phyloP scores from a whole-genome alignment of 2,329 filamentous ascomycete genomes.

The Sodiomyces alkalinus region DNA sequence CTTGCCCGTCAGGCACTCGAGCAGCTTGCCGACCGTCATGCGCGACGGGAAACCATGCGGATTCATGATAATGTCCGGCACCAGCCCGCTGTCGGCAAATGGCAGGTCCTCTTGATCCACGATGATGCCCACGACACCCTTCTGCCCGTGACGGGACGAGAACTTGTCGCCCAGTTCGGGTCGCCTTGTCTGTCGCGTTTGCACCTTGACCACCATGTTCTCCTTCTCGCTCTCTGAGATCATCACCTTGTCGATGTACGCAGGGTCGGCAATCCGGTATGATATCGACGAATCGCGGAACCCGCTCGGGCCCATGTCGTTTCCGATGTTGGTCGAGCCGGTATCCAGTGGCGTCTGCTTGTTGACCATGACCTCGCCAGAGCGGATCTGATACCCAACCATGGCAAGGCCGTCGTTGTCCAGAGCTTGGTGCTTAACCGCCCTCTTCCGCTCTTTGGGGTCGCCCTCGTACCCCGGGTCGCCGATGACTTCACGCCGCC shows the following conservation, averaged over 20 bases:
- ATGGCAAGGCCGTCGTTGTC: slow-evolving; percentile 80
- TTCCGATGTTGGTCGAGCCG: slow-evolving; percentile 53
- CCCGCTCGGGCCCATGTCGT: slow-evolving; percentile 46
- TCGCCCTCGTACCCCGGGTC: slow-evolving; percentile 39
- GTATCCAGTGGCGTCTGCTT: slow-evolving; percentile 77
- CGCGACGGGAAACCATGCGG: slow-evolving; percentile 98
- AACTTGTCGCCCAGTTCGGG: slow-evolving; percentile 98
- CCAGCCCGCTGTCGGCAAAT: slow-evolving; percentile 78
- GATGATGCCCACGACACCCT: slow-evolving; percentile 94
- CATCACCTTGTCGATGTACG: slow-evolving; percentile 94
- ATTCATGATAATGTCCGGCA: slow-evolving; percentile 99
- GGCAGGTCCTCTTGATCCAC: slow-evolving; percentile 95
- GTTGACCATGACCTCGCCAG: slow-evolving; percentile 77
- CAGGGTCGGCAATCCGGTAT: slow-evolving; percentile 71
- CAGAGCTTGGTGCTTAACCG: slow-evolving; percentile 56
- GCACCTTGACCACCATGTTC: slow-evolving; percentile 77
- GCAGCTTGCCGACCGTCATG: slow-evolving; percentile 97
- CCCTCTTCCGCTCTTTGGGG: slow-evolving; percentile 42
- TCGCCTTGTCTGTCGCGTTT: slow-evolving; percentile 87
- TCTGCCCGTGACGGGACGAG: slow-evolving; percentile 94
- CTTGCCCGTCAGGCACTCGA: slow-evolving; percentile 90
- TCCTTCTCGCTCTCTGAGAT: slow-evolving; percentile 80
- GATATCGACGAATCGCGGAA: slow-evolving; percentile 55
- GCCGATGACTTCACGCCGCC: slow-evolving; percentile 52
- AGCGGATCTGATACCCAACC: slow-evolving; percentile 65